These are phyloP conservation scores for Thraustochytrium striatum DNA, from an alignment of 352 stramenopile genomes.

Conservation along the genomic window DNA sequence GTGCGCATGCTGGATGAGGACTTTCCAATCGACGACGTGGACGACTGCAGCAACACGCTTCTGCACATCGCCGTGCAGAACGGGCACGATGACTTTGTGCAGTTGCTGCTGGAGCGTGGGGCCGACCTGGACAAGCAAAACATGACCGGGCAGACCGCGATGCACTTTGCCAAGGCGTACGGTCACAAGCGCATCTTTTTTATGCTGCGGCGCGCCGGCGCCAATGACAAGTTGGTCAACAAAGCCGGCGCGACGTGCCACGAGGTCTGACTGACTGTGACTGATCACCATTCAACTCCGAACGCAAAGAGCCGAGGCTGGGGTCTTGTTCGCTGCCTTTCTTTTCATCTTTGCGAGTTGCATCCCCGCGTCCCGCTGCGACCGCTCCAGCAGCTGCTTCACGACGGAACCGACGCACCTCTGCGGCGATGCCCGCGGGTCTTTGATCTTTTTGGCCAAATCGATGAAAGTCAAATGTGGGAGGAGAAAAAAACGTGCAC, in stretches of 20 bases:
- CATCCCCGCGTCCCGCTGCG: no score
- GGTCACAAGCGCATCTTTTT: slow-evolving; percentile 55
- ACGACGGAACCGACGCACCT: no score
- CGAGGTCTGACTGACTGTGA: no score
- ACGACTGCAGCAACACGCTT: slow-evolving; percentile 81
- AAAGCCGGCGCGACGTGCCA: slow-evolving; percentile 1
- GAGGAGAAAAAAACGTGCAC: no score
- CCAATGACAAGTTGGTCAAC: slow-evolving; percentile 24
- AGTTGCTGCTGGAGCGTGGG: slow-evolving; percentile 81
- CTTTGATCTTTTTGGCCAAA: no score
- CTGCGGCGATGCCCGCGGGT: no score
- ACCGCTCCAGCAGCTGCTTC: no score
- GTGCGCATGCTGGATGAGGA: slow-evolving; percentile 52
- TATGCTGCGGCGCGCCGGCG: slow-evolving; percentile 30
- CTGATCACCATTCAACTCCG: no score
- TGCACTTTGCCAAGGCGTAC: slow-evolving; percentile 88
- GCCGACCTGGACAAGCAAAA: slow-evolving; percentile 86
- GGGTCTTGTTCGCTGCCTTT: no score
- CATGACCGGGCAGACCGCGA: slow-evolving; percentile 81
- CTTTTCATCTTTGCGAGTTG: no score
- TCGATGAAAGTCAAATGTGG: no score
- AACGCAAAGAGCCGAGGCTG: no score
- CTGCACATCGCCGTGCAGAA: slow-evolving; percentile 88
- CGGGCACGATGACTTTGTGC: slow-evolving; percentile 88
- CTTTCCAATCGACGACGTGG: slow-evolving; percentile 79